Percentiles rank a stretch among this genome's conserved stretches.
phyloP scores from a whole-genome alignment of 1,284 basidiomycete genomes.

The Apiotrichum brassicae region DNA sequence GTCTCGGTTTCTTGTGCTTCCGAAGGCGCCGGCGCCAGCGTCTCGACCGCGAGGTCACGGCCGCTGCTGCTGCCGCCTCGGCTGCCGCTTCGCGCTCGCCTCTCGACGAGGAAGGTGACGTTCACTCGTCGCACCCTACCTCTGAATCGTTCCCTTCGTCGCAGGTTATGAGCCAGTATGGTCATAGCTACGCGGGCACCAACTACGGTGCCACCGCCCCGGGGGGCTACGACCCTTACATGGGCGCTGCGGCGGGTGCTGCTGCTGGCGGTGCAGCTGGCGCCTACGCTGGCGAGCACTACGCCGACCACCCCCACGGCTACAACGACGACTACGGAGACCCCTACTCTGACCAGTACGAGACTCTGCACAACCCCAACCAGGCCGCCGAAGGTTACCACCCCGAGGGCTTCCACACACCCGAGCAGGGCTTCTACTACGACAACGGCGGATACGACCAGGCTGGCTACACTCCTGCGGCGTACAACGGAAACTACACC shows the following conservation, averaged over 20 bases:
- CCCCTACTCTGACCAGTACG: slow-evolving; percentile 9
- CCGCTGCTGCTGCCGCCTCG: slow-evolving; percentile 46
- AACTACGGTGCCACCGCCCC: slow-evolving; percentile 26
- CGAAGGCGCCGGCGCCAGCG: slow-evolving; percentile 42
- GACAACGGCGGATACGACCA: slow-evolving; percentile 20
- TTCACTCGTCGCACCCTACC: slow-evolving; percentile 26
- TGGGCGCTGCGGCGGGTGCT: slow-evolving; percentile 8
- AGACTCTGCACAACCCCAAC: background rate
- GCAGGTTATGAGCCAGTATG: slow-evolving; percentile 45
- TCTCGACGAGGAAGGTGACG: slow-evolving; percentile 46
- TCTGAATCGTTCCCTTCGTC: slow-evolving; percentile 41
- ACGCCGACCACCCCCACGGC: slow-evolving; percentile 5
- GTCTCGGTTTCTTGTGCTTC: slow-evolving; percentile 44
- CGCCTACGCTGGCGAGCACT: slow-evolving; percentile 19
- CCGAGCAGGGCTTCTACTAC: slow-evolving; percentile 38
- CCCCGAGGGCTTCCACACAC: background rate
- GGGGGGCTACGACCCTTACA: slow-evolving; percentile 45
- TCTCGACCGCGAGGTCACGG: slow-evolving; percentile 47
- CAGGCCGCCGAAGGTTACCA: background rate
- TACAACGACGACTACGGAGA: slow-evolving; percentile 9
- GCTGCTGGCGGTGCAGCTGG: slow-evolving; percentile 17
- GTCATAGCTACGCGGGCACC: slow-evolving; percentile 34
- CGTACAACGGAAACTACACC: slow-evolving; percentile 5
- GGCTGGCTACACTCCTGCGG: background rate
- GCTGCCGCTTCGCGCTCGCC: slow-evolving; percentile 38